Evolutionary conservation across 2,329 filamentous ascomycete species (phyloP), one percentile per base, ranked within the genome.

Genomic region (Phyllosticta citrichinensis): DNA sequence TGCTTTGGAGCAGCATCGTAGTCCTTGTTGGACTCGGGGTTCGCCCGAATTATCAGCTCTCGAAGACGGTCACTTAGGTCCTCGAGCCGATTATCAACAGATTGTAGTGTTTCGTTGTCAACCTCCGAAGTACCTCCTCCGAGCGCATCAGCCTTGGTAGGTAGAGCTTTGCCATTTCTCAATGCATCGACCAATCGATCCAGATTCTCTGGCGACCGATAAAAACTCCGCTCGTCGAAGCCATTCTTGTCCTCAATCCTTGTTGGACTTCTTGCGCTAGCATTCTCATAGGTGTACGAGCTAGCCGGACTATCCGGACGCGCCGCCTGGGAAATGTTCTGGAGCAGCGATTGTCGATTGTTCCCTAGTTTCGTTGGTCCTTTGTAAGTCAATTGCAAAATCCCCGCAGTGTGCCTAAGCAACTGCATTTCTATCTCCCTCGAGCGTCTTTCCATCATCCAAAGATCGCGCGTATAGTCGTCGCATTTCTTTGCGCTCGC

Each of bases 341-440:
- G 67, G 27, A 66, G 61, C 20, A 68, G 62, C 20, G 82, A 35
- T 72, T 76, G 73, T 24, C 56, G 35, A 35, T 56, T 62, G 33
- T 52, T 24, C 59, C 77, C 77, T 65, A 82, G 83, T 68, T 83
- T 87, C 62, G 80, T 79, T n/a, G 87, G 80, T 0, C 83, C 85
- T 67, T 87, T 88, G 74, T 97, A 92, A 9, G 92, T 95, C 73
- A 96, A 83, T 70, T 96, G 91, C 59, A 99, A 77, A 50, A 99
- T 89, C 53, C 90, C 93, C 14, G 94, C 92, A 0, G 93, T 97
- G 72, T 99, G 94, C 72, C 93, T 86, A 57, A 97, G 77, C 53
- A 99, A 77, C 64, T 85, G 84, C 67, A 83, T 83, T 68, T 95
- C 89, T 9, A 62, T 87, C 82, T 76, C 91, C 86, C 62, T 87